These are phyloP conservation scores for Gossypium rotundifolium DNA, from an alignment of 345 rosid genomes.

Conservation along the genomic window DNA sequence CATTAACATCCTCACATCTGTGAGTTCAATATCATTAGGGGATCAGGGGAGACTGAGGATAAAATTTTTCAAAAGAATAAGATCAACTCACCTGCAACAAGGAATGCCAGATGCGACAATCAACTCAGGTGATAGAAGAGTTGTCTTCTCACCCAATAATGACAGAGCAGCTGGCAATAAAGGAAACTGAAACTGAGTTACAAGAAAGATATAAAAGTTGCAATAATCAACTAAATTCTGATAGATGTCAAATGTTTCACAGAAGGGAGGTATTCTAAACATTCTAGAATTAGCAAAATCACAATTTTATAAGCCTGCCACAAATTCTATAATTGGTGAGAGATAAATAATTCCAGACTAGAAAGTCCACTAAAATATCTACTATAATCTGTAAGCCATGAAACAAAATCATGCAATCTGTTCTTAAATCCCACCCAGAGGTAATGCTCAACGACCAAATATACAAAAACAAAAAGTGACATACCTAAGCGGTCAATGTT, in stretches of 20 bases:
- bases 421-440: neutral
- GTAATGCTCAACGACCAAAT: neutral
- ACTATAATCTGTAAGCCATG: constrained; percentile 7
- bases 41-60: neutral
- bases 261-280: neutral
- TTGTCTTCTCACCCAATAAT: constrained; percentile 94
- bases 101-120: constrained; percentile 83
- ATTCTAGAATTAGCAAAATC: neutral
- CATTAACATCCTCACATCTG: constrained; percentile 4
- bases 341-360: neutral
- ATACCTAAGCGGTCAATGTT: constrained; percentile 76
- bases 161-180: constrained; percentile 69
- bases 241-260: neutral
- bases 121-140: constrained; percentile 86
- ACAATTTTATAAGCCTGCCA: neutral
- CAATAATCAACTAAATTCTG: constrained; percentile 2
- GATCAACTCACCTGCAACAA: constrained; percentile 76
- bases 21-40: constrained; percentile 1
- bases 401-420: neutral
- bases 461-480: constrained; percentile 4
- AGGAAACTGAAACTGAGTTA: constrained; percentile 21
- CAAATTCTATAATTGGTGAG: neutral
- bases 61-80: constrained; percentile 6
- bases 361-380: constrained; percentile 7
- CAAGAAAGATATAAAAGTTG: neutral